Evolutionary conservation across 768 basidiomycete genomes (phyloP), one percentile per base, ranked within the genome.

Genomic region (Polyporus arcularius): DNA sequence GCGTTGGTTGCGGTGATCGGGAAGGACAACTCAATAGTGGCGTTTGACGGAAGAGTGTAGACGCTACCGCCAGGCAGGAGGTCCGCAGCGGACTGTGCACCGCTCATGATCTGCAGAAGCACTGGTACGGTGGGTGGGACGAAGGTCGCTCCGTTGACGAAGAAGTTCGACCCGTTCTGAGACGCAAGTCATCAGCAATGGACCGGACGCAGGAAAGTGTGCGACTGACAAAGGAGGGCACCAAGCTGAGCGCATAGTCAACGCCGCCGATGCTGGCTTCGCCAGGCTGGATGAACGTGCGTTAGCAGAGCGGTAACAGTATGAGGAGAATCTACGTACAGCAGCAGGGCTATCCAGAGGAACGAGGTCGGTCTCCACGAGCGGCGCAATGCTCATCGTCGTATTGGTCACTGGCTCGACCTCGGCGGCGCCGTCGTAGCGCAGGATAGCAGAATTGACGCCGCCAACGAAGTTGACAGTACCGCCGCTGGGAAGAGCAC

Each of bases 101-200:
- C 82, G 60, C 78, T 81, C 26, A 84, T 61, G 49, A 84, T 80
- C 63, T 84, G 81, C 12, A 84, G 73, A 7, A 85, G 70, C 3
- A 80, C 79, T 0, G 83, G 82, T 0, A 76, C 74, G n/a, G 69
- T 72, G 0, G 82, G 82, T 1, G 78, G 70, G 3, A 55, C 51
- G 26, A 59, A 66, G 0, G 76, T 68, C 3, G 57, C 63, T 28
- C 68, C 70, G 58, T 80, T 78, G 42, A 80, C 64, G 10, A 61
- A 61, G 67, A 76, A 80, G 31, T 66, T 57, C 4, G 14, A 41
- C 53, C 60, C 49, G 67, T 67, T 35, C 60, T 66, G 46, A 52
- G 43, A 11, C 35, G 66, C 30, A 16, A 9, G 39, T 18, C 12
- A 26, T 43, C 35, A 49, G 45, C 46, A 9, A 16, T 31, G 15